These are phyloP conservation scores for Sesbania bispinosa DNA, from an alignment of 306 rosid genomes.

Conservation along the genomic window DNA sequence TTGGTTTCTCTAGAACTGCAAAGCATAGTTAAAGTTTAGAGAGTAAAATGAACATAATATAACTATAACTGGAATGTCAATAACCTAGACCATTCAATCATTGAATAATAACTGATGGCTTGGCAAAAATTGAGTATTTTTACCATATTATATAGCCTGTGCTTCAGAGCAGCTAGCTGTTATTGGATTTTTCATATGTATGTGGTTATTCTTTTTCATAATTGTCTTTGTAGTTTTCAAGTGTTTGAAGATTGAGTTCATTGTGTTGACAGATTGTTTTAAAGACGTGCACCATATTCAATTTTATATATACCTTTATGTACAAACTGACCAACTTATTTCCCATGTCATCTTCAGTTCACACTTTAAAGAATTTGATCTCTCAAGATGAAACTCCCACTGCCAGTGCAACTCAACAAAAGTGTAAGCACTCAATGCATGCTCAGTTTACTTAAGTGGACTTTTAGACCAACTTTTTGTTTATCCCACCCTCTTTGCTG, in stretches of 20 bases:
- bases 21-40: no score
- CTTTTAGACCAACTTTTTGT: neutral
- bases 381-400: slow-evolving; percentile 81
- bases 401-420: slow-evolving; percentile 53
- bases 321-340: slow-evolving; percentile 22
- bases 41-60: no score
- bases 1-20: no score
- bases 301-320: neutral
- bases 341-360: slow-evolving; percentile 46
- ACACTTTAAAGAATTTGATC: slow-evolving; percentile 80
- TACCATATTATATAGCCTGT: neutral
- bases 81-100: no score
- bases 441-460: neutral
- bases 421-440: slow-evolving; percentile 58
- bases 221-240: neutral
- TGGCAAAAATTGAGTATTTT: no score
- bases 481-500: neutral
- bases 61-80: no score
- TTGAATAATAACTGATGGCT: neutral
- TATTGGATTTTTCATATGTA: neutral
- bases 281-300: neutral
- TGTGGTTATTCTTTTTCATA: neutral
- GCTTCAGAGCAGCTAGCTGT: neutral
- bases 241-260: neutral
- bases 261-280: neutral